These are phyloP conservation scores for Globisporangium splendens DNA, from an alignment of 352 stramenopile genomes.

Conservation along the genomic window DNA sequence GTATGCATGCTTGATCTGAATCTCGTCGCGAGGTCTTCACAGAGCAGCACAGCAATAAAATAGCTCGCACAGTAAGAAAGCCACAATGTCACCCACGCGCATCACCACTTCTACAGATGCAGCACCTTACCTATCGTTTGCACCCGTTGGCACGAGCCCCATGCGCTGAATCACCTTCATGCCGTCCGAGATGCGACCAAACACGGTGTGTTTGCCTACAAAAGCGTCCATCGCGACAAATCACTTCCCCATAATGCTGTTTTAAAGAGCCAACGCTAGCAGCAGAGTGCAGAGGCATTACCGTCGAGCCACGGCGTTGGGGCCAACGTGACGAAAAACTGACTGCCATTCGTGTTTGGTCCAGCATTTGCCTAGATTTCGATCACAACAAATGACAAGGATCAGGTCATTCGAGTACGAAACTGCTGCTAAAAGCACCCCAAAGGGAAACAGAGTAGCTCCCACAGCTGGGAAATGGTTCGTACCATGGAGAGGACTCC, in stretches of 20 bases:
- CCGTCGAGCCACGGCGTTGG: slow-evolving; percentile 93
- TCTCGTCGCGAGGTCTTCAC: slow-evolving; percentile 72
- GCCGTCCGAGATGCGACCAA: slow-evolving; percentile 89
- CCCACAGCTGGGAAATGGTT: neutral
- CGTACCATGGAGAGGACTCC: slow-evolving; percentile 89
- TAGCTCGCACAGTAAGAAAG: neutral
- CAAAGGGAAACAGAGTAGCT: too few species aligned
- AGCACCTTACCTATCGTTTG: slow-evolving; percentile 74
- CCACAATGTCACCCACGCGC: neutral
- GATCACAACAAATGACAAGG: neutral
- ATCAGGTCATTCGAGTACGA: neutral
- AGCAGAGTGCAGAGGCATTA: too few species aligned
- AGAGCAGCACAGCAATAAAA: slow-evolving; percentile 6
- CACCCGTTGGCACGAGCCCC: slow-evolving; percentile 84
- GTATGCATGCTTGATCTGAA: slow-evolving; percentile 66
- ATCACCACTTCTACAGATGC: neutral
- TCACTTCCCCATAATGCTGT: too few species aligned
- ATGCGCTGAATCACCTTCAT: slow-evolving; percentile 93
- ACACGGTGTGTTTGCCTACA: slow-evolving; percentile 91
- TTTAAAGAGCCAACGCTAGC: too few species aligned
- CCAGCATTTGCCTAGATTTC: slow-evolving; percentile 81
- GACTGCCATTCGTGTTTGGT: slow-evolving; percentile 90
- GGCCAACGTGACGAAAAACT: slow-evolving; percentile 94
- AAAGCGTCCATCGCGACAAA: neutral
- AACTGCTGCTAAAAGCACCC: too few species aligned